phyloP scores from a whole-genome alignment of 805 yeast species.

The Yamadazyma nakazawae region DNA sequence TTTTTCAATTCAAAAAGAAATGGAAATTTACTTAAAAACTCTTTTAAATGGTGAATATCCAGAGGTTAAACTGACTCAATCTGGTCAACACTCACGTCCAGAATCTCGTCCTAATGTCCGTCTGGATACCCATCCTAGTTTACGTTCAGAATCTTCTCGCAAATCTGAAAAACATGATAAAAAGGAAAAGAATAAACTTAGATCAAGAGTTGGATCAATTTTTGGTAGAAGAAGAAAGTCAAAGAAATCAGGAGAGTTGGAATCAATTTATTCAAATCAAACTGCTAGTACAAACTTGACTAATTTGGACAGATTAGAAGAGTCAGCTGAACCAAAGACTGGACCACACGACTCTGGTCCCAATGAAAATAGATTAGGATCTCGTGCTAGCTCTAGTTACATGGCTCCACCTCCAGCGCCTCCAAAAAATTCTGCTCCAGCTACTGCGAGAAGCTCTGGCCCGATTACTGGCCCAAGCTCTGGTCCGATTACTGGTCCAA shows the following conservation, averaged over 20 bases:
- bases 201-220: slow-evolving; percentile 73
- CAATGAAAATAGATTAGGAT: neutral
- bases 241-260: slow-evolving; percentile 24
- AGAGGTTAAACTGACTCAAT: neutral
- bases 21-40: slow-evolving; percentile 34
- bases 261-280: slow-evolving; percentile 20
- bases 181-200: slow-evolving; percentile 34
- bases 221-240: slow-evolving; percentile 54
- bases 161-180: slow-evolving; percentile 3
- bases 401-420: neutral
- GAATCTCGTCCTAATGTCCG: no score
- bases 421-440: neutral
- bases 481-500: neutral
- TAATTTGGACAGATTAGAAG: slow-evolving; percentile 8
- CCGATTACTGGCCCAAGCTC: neutral
- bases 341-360: neutral
- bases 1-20: slow-evolving; percentile 35
- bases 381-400: neutral
- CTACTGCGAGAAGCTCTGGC: neutral
- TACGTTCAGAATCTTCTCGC: no score
- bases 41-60: slow-evolving; percentile 26
- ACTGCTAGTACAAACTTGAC: slow-evolving; percentile 18
- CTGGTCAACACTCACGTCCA: neutral
- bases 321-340: slow-evolving; percentile 7
- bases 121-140: no score